A percentile compares a stretch with the other conserved stretches of the same genome.
phyloP scores from a whole-genome alignment of 345 rosid species.

The Nasturtium officinale region DNA sequence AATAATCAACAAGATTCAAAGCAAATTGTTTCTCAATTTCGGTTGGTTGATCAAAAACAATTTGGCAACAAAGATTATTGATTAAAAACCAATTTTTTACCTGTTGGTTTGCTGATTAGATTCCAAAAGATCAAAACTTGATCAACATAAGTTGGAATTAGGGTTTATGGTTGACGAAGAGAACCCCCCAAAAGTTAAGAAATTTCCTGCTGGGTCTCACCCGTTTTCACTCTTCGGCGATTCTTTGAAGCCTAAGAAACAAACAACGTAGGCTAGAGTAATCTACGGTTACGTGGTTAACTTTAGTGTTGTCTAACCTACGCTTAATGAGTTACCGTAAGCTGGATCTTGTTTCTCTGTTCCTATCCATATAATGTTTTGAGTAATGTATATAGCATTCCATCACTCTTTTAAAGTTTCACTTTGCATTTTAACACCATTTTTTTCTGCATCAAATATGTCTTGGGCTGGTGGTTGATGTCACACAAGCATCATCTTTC shows the following conservation, averaged over 20 bases:
- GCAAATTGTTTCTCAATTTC: neutral
- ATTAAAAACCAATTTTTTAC: neutral
- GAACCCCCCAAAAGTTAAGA: neutral
- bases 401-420: too few species aligned
- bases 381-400: too few species aligned
- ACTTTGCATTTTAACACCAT: too few species aligned
- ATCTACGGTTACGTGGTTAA: neutral
- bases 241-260: neutral
- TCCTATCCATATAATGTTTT: too few species aligned
- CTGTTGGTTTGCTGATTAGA: neutral
- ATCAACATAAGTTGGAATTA: neutral
- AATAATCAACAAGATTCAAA: neutral
- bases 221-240: neutral
- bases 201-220: slow-evolving; percentile 1
- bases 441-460: too few species aligned
- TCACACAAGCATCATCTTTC: too few species aligned
- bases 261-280: slow-evolving; percentile 3
- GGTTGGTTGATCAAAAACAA: slow-evolving; percentile 13
- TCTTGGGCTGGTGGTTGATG: too few species aligned
- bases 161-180: slow-evolving; percentile 4
- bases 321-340: neutral
- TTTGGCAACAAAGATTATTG: neutral
- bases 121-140: neutral
- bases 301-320: neutral
- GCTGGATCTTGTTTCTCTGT: too few species aligned